A percentile compares a stretch with the other conserved stretches of the same genome.
Evolutionary conservation across 2,329 filamentous ascomycete species (phyloP).

Genomic region (Cercospora zeae-maydis): DNA sequence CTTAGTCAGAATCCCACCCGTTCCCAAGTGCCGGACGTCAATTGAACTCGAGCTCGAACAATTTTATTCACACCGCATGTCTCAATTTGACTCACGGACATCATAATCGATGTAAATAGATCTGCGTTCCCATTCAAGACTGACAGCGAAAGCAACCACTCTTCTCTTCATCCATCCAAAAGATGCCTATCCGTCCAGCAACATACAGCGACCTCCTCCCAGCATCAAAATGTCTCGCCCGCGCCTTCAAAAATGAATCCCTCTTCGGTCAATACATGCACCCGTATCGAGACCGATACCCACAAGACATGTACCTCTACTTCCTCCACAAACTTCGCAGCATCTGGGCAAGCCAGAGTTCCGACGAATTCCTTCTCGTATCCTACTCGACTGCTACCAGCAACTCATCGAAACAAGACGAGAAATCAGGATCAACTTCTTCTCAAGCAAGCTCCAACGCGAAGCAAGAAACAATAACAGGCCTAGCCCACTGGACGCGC

Average conservation of each 20-base stretch:
- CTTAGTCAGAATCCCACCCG: no score
- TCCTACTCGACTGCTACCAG: slow-evolving; percentile 12
- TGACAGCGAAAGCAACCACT: background rate
- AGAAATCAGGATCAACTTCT: background rate
- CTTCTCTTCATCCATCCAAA: background rate
- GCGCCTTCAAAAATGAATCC: slow-evolving; percentile 29
- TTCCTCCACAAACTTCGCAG: slow-evolving; percentile 28
- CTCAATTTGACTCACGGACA: background rate
- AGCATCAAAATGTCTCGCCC: slow-evolving; percentile 26
- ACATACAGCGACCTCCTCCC: slow-evolving; percentile 28
- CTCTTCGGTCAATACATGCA: slow-evolving; percentile 28
- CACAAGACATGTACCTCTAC: slow-evolving; percentile 28
- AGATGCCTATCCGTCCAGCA: slow-evolving; percentile 29
- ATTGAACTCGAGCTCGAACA: no score
- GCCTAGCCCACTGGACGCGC: slow-evolving; percentile 29
- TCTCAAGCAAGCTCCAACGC: background rate
- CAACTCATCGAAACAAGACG: background rate
- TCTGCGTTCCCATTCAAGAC: background rate
- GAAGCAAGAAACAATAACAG: slow-evolving; percentile 19
- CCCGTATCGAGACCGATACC: slow-evolving; percentile 25
- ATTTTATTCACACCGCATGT: no score
- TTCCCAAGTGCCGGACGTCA: no score
- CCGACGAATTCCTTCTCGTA: slow-evolving; percentile 21
- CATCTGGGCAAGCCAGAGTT: slow-evolving; percentile 11
- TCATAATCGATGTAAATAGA: background rate